Percentiles rank a stretch among this genome's conserved stretches.
Conservation (phyloP, 192 early-diverging fungal genomes). For the Rhizophagus clarus region DNA sequence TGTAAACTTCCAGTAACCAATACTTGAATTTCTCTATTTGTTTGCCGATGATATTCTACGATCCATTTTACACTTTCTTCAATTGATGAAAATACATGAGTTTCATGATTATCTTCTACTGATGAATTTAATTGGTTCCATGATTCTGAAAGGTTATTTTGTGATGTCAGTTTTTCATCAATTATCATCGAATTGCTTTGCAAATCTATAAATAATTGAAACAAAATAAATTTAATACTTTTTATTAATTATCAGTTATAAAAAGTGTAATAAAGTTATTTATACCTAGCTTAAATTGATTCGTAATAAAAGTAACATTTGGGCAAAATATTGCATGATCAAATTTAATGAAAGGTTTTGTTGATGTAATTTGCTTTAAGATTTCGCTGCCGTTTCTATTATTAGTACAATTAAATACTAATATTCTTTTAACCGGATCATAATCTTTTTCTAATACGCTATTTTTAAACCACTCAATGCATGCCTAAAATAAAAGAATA, state of each 20-base stretch:
- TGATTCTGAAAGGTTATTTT: conserved; percentile 57
- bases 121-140: conserved; percentile 54
- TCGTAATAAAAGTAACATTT: conserved; percentile 57
- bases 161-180: conserved; percentile 62
- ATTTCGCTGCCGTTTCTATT: conserved; percentile 68
- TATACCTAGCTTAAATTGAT: conserved; percentile 38
- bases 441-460: neutral
- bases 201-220: conserved; percentile 51
- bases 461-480: conserved; percentile 14
- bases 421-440: conserved; percentile 46
- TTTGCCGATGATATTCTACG: conserved; percentile 34
- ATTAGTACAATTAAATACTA: conserved; percentile 91
- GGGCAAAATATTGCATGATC: conserved; percentile 80
- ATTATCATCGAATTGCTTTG: conserved; percentile 67
- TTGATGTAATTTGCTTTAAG: conserved; percentile 64
- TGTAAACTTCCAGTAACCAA: conserved; percentile 93
- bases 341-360: conserved; percentile 49
- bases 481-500: conserved; percentile 8
- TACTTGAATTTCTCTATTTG: conserved; percentile 51
- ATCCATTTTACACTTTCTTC: conserved; percentile 68
- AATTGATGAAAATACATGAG: conserved; percentile 56
- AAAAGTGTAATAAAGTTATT: neutral
- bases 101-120: neutral
- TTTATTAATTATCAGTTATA: neutral
- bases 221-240: neutral